Evolutionary conservation across 495 filamentous ascomycete genomes (phyloP).

Genomic region (Podospora pseudopauciseta): DNA sequence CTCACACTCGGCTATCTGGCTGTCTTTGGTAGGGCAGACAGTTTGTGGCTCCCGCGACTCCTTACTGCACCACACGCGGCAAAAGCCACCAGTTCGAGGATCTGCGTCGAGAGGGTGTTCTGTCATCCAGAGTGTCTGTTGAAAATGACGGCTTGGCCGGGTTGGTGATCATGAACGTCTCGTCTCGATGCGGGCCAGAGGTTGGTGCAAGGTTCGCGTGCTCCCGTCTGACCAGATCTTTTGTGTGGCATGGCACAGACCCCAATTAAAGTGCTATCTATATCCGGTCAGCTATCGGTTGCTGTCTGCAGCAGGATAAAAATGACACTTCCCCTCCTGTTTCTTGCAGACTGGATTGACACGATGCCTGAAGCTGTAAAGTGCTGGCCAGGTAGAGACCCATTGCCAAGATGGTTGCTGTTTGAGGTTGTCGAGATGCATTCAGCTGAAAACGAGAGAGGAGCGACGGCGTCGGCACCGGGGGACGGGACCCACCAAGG

Average conservation of each 20-base stretch:
- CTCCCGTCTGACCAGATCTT: conserved; percentile 4
- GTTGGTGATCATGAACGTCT: neutral
- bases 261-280: conserved; percentile 2
- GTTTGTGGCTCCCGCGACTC: neutral
- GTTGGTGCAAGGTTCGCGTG: neutral
- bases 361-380: neutral
- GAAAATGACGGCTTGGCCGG: too few species aligned
- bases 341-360: neutral
- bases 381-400: neutral
- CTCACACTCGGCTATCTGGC: neutral
- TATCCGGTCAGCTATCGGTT: neutral
- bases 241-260: conserved; percentile 1
- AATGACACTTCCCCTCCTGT: neutral
- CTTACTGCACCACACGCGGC: neutral
- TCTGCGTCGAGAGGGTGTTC: neutral
- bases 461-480: neutral
- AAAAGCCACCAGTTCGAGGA: neutral
- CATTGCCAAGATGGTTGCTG: too few species aligned
- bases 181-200: neutral
- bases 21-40: neutral
- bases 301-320: neutral
- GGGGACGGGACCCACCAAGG: neutral
- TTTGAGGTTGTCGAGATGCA: neutral
- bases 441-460: neutral
- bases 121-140: neutral